Percentiles rank a stretch among this genome's conserved stretches.
Evolutionary conservation across 805 yeast genomes (phyloP).

Genomic region (Teunomyces atbi): DNA sequence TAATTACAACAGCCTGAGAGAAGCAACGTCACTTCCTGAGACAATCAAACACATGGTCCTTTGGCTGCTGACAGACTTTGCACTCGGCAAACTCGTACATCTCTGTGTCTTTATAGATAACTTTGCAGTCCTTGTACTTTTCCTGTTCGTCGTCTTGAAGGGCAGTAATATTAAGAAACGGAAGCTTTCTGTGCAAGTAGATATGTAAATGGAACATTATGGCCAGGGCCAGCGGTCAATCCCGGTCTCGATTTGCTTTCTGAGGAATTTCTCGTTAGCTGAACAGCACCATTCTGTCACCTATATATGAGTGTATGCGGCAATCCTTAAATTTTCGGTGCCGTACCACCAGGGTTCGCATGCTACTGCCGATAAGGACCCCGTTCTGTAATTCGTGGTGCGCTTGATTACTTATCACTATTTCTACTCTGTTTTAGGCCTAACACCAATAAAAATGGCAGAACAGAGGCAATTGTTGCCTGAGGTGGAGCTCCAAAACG

Average conservation of each 20-base stretch:
- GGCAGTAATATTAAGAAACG: background rate
- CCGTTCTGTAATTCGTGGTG: background rate
- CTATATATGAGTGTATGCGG: too few relatives aligned
- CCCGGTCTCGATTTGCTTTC: too few relatives aligned
- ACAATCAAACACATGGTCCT: too few relatives aligned
- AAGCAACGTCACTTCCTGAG: too few relatives aligned
- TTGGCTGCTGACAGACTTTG: background rate
- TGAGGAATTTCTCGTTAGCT: too few relatives aligned
- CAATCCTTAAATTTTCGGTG: too few relatives aligned
- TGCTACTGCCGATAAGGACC: background rate
- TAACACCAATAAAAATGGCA: background rate
- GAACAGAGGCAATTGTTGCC: background rate
- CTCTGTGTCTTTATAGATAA: background rate
- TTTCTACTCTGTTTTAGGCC: background rate
- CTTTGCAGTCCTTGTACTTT: background rate
- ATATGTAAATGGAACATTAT: background rate
- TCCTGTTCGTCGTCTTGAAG: background rate
- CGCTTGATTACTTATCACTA: background rate
- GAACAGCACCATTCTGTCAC: too few relatives aligned
- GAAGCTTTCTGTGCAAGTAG: background rate
- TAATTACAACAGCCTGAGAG: too few relatives aligned
- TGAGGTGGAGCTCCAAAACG: conserved; percentile 20
- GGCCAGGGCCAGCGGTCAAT: too few relatives aligned
- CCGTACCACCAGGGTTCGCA: too few relatives aligned
- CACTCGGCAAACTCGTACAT: background rate